Percentiles rank a stretch among this genome's conserved stretches.
These are phyloP conservation scores for Penicillium taxi DNA, from an alignment of 495 filamentous ascomycete genomes.

Conservation along the genomic window DNA sequence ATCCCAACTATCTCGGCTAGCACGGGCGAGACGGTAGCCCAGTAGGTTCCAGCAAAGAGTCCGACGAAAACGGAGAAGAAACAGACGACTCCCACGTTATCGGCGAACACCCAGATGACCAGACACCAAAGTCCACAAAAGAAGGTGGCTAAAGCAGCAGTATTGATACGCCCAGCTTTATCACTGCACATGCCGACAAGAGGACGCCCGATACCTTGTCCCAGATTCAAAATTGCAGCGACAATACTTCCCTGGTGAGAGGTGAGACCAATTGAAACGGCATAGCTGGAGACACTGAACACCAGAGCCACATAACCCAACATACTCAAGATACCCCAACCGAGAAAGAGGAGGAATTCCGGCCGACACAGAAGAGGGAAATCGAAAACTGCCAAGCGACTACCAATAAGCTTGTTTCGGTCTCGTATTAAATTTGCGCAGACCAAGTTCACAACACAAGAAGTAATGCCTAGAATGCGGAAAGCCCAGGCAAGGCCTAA, in stretches of 20 bases:
- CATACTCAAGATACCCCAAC: constrained; percentile 63
- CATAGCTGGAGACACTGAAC: constrained; percentile 71
- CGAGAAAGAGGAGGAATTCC: constrained; percentile 56
- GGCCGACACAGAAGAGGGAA: constrained; percentile 49
- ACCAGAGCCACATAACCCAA: constrained; percentile 69
- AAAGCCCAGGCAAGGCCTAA: constrained; percentile 65
- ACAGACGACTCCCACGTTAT: constrained; percentile 56
- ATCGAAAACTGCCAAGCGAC: constrained; percentile 56
- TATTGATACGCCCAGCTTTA: constrained; percentile 61
- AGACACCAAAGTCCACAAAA: constrained; percentile 58
- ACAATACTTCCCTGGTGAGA: constrained; percentile 61
- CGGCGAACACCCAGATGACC: constrained; percentile 66
- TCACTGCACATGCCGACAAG: constrained; percentile 70
- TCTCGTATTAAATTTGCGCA: constrained; percentile 57
- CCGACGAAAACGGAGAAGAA: constrained; percentile 67
- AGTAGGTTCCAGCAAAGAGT: constrained; percentile 63
- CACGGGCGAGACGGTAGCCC: constrained; percentile 63
- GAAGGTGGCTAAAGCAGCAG: constrained; percentile 57
- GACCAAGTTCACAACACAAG: constrained; percentile 54
- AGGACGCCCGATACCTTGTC: constrained; percentile 61
- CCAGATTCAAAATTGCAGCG: constrained; percentile 64
- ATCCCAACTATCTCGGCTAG: constrained; percentile 72
- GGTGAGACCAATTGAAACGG: constrained; percentile 56
- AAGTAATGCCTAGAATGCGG: constrained; percentile 61
- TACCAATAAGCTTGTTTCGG: constrained; percentile 60